Evolutionary conservation across 1,284 basidiomycete species (phyloP), one percentile per base, ranked within the genome.

Genomic region (Malassezia dermatis): DNA sequence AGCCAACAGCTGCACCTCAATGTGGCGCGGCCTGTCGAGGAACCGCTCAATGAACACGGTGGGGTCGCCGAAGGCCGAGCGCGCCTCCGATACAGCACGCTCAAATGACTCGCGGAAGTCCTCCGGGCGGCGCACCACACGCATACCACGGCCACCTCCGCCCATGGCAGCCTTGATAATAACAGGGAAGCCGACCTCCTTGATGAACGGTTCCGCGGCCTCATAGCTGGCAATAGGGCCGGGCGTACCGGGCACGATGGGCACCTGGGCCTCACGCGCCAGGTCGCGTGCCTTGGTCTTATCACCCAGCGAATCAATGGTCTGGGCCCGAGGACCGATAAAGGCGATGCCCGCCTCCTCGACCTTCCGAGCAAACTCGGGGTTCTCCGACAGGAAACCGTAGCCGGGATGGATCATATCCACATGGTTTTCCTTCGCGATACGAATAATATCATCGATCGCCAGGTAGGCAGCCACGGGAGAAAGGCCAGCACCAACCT

Each of bases 371-470:
- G 94, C 94, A 71, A 99, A 99, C 63, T 80, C 81, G 48, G 91
- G 89, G 77, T 98, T 98, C 78, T 99, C 94, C 44, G 90, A 88
- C 27, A 99, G 80, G 83, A 99, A 99, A 58, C 93, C 93, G 75
- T 96, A 96, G 58, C 71, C 71, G 26, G 71, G 71, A 53, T 96
- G 94, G 75, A 99, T 98, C 93, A 98, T 96, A 76, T 98, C 91
- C 37, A 98, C 93, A 37, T 88, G 89, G 78, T 95, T 89, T 77
- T 98, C 91, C 31, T 65, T 60, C 41, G 71, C 71, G 48, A 65
- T 56, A 17, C 60, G 68, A 77, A 99, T 88, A 77, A 99, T 98
- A 73, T 95, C 90, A 66, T 95, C 89, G 75, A 96, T 91, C 15
- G 89, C 86, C 60, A 99, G 85, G 78, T 99, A 99, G 19, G 94